These are phyloP conservation scores for Apiospora kogelbergensis DNA, from an alignment of 2,329 filamentous ascomycete species.

Conservation along the genomic window DNA sequence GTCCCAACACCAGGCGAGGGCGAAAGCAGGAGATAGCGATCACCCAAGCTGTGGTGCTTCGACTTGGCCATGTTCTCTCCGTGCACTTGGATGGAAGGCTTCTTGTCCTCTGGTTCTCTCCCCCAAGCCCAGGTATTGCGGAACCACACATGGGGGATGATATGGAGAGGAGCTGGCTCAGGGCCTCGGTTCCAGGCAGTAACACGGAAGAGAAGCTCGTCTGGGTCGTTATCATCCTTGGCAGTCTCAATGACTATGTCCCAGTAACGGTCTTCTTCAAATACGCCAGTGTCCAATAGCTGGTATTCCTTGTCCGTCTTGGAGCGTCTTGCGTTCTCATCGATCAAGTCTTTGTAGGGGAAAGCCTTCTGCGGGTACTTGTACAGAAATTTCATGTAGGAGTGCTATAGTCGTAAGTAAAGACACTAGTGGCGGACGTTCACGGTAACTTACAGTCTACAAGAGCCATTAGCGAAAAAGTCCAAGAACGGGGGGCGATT, in stretches of 20 bases:
- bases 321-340: conserved; percentile 77
- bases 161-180: conserved; percentile 87
- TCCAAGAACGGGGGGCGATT: conserved; percentile 21
- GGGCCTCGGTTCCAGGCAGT: conserved; percentile 95
- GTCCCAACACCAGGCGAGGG: conserved; percentile 84
- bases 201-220: conserved; percentile 89
- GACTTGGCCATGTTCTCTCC: conserved; percentile 70
- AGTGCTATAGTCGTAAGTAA: conserved; percentile 61
- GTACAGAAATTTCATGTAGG: conserved; percentile 99
- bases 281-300: conserved; percentile 83
- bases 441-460: conserved; percentile 43
- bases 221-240: conserved; percentile 88
- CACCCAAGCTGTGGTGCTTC: conserved; percentile 77
- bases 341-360: conserved; percentile 83
- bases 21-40: conserved; percentile 80
- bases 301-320: conserved; percentile 87
- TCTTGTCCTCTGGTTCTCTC: conserved; percentile 70
- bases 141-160: conserved; percentile 94
- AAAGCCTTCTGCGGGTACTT: conserved; percentile 93
- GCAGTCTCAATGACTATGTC: conserved; percentile 96
- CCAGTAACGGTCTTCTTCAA: conserved; percentile 90
- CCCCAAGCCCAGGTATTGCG: conserved; percentile 98
- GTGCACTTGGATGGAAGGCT: conserved; percentile 72
- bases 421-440: conserved; percentile 12
- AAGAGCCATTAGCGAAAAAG: conserved; percentile 5